Evolutionary conservation across 371 early-diverging fungal species (phyloP).

Genomic region (Dentiscutata heterogama): DNA sequence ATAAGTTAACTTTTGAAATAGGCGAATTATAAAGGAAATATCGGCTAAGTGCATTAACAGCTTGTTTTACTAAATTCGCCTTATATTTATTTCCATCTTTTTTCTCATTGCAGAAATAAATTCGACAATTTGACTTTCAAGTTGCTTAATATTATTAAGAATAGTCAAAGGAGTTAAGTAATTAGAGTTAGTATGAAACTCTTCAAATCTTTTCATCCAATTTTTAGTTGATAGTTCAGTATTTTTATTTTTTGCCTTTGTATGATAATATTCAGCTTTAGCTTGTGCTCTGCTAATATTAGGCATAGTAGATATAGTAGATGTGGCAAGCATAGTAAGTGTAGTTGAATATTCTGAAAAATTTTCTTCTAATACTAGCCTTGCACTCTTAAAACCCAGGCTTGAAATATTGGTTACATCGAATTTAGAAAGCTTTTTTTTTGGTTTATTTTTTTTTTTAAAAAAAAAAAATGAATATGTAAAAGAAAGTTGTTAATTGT

Average conservation of each 20-base stretch:
- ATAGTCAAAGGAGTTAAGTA: not conserved
- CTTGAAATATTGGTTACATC: not conserved
- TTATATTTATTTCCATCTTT: not conserved
- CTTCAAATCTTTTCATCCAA: not conserved
- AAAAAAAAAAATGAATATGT: not conserved
- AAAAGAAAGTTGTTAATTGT: not conserved
- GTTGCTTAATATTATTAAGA: slow-evolving; percentile 10
- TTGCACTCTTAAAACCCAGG: not conserved
- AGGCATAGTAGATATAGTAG: not conserved
- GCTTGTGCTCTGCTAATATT: not conserved
- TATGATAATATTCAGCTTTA: not conserved
- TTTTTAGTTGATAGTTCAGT: slow-evolving; percentile 16
- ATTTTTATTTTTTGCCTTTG: slow-evolving; percentile 14
- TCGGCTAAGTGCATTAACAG: not conserved
- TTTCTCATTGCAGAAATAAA: slow-evolving; percentile 21
- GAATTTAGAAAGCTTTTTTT: no score
- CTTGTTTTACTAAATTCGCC: not conserved
- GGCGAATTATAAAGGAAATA: not conserved
- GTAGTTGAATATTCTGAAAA: no score
- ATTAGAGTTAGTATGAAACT: not conserved
- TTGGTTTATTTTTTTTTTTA: not conserved
- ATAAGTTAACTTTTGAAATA: not conserved
- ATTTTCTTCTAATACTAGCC: not conserved
- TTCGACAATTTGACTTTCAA: slow-evolving; percentile 26
- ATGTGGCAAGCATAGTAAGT: not conserved